phyloP scores from a whole-genome alignment of 345 rosid species.

The Gossypium sturtianum region DNA sequence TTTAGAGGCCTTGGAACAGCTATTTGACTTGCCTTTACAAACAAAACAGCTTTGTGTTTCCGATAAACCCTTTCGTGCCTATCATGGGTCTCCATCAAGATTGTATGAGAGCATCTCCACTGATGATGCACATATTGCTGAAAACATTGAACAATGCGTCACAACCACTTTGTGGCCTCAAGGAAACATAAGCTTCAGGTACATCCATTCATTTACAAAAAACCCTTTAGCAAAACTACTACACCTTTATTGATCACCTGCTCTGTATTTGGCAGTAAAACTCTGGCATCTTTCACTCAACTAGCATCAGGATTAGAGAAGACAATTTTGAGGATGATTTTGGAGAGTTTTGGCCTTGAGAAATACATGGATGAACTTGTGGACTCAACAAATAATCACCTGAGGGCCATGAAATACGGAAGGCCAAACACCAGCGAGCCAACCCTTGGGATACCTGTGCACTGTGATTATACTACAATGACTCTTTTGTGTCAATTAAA shows the following conservation, averaged over 20 bases:
- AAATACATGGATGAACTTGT: slow-evolving; percentile 20
- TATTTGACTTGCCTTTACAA: slow-evolving; percentile 47
- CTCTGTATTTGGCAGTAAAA: slow-evolving; percentile 13
- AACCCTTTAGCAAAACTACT: neutral
- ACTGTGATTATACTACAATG: slow-evolving; percentile 20
- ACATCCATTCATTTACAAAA: neutral
- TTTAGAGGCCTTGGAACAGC: slow-evolving; percentile 34
- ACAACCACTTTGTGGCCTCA: slow-evolving; percentile 42
- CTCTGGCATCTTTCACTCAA: neutral
- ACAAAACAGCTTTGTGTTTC: slow-evolving; percentile 39
- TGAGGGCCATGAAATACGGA: slow-evolving; percentile 21
- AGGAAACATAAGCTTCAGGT: slow-evolving; percentile 44
- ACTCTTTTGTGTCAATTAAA: slow-evolving; percentile 21
- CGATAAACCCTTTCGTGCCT: slow-evolving; percentile 45
- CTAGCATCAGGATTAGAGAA: neutral
- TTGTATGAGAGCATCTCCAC: slow-evolving; percentile 51
- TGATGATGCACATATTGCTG: slow-evolving; percentile 31
- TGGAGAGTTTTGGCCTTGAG: slow-evolving; percentile 22
- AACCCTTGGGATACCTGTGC: slow-evolving; percentile 23
- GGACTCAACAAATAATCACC: neutral
- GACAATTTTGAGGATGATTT: slow-evolving; percentile 19
- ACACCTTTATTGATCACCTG: neutral
- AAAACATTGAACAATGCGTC: slow-evolving; percentile 27
- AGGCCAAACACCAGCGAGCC: slow-evolving; percentile 27
- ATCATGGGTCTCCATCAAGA: slow-evolving; percentile 43